These are phyloP conservation scores for Francoa sonchifolia DNA, from an alignment of 441 rosid species.

Conservation along the genomic window DNA sequence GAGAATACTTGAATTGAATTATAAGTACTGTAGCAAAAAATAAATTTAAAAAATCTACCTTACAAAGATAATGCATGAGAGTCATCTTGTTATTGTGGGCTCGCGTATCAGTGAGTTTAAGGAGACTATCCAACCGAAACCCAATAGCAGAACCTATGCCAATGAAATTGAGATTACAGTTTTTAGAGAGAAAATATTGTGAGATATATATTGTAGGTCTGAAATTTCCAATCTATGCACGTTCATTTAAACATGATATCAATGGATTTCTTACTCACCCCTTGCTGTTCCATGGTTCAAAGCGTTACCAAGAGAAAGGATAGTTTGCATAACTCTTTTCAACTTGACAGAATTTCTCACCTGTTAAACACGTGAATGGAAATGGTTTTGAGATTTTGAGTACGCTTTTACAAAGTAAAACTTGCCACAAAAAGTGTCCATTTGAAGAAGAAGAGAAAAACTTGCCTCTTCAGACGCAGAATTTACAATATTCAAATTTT, in stretches of 20 bases:
- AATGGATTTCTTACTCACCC: conserved; percentile 37
- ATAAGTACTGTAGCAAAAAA: neutral
- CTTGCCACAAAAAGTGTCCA: neutral
- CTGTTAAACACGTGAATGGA: conserved; percentile 29
- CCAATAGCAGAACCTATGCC: conserved; percentile 83
- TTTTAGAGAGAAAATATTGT: neutral
- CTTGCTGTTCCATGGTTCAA: conserved; percentile 94
- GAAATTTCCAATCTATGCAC: too few relatives aligned
- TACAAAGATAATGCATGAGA: conserved; percentile 97
- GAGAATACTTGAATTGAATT: neutral
- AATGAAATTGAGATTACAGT: conserved; percentile 7
- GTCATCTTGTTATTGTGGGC: conserved; percentile 83
- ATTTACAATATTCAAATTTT: conserved; percentile 47
- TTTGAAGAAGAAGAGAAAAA: conserved; percentile 16
- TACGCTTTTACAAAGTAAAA: too few relatives aligned
- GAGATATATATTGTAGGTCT: neutral
- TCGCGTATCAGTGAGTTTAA: conserved; percentile 89
- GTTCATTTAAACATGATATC: too few relatives aligned
- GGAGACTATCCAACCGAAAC: conserved; percentile 90
- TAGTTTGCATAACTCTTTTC: conserved; percentile 80
- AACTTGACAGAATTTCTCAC: conserved; percentile 61
- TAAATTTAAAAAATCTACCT: conserved; percentile 31
- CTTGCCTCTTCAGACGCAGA: conserved; percentile 84
- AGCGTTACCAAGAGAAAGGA: conserved; percentile 88
- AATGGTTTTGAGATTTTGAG: conserved; percentile 7